Conservation (phyloP, 2,329 filamentous ascomycete genomes). For the Paecilomyces variotii region DNA sequence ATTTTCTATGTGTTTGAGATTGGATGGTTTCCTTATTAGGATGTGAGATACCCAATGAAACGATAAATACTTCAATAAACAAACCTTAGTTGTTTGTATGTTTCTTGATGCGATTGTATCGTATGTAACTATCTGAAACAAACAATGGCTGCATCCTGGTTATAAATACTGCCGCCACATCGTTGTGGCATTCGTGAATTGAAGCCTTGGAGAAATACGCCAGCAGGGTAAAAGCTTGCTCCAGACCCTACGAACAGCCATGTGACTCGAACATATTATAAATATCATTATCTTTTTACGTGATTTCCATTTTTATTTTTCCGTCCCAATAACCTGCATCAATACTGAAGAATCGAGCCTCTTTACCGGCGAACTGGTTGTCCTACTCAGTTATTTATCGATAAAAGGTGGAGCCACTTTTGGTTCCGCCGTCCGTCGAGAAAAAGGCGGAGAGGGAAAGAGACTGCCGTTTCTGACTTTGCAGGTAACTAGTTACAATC, state of each 20-base stretch:
- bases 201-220: neutral
- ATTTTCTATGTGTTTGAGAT: neutral
- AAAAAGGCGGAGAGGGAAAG: neutral
- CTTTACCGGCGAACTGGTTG: neutral
- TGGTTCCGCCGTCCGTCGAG: neutral
- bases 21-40: neutral
- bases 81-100: neutral
- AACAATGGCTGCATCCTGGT: neutral
- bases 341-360: neutral
- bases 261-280: neutral
- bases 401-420: conserved; percentile 9
- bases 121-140: neutral
- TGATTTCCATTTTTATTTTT: neutral
- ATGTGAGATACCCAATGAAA: conserved; percentile 2
- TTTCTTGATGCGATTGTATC: neutral
- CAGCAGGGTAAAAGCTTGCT: neutral
- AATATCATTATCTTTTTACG: neutral
- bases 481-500: neutral
- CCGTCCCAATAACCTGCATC: neutral
- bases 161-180: neutral
- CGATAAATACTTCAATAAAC: neutral
- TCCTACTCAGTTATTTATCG: conserved; percentile 7
- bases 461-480: neutral
- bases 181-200: too few relatives aligned
- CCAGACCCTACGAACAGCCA: neutral